Evolutionary conservation across 2,329 filamentous ascomycete genomes (phyloP), one percentile per base, ranked within the genome.

Genomic region (Hymenoscyphus albidus): DNA sequence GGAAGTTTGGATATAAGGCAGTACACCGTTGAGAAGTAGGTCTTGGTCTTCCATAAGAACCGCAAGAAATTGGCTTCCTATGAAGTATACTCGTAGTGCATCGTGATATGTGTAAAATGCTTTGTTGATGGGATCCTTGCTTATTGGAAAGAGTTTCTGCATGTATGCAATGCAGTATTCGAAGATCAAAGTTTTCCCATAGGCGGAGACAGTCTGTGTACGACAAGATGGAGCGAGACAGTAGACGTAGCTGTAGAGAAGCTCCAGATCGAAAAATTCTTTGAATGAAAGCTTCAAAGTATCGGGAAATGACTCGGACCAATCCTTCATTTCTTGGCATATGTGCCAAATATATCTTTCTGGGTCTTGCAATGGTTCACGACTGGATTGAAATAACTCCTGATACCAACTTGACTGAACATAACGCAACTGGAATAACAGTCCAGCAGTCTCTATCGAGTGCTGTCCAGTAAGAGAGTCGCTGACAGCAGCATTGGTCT

Each of bases 391-490:
- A 74, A 95, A 95, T 2, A 97, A 85, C 27, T 89, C 86, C 73
- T 96, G 93, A 72, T 98, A 98, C 86, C 92, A 97, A 59, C 84
- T 84, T 0, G 95, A 98, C 75, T 98, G 90, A 6, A 92, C 85
- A 65, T 89, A 85, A n/a, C 94, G 89, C 9, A 98, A 85, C 71
- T 89, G 88, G 74, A 97, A 94, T 1, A 97, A 79, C 18, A 93
- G 83, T 12, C 92, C 80, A 0, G 93, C 92, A 5, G 91, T 85
- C 63, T 91, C 87, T 40, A 89, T 84, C 0, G 76, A 83, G 71
- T 78, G 82, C 69, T 75, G 83, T 65, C 74, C 80, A 71, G 74
- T 73, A 54, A 81, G 78, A 61, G 81, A 75, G 68, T 67, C 63
- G 51, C 63, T 59, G 18, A 77, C 69, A 58, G 74, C 62, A 42